Evolutionary conservation across 2,329 filamentous ascomycete genomes (phyloP), one percentile per base, ranked within the genome.

Genomic region (Xylaria sp.): DNA sequence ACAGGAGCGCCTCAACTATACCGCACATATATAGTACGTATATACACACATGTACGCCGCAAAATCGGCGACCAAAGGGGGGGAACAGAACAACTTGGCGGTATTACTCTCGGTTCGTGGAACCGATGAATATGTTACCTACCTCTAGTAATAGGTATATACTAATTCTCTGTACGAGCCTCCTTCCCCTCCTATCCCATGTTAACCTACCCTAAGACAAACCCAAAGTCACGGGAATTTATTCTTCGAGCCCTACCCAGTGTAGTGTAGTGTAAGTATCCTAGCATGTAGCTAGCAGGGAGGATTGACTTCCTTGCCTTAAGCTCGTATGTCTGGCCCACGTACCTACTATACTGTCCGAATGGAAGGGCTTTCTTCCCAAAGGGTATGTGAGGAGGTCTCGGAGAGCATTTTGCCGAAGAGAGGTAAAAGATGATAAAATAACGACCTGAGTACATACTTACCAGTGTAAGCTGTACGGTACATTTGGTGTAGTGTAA

Each of bases 341-440:
- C 34, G 8, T 37, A 37, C 34, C 34, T 37, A 37, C 34, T 37
- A 8, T 37, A 37, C 34, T 37, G 34, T 37, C 34, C 34, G 1
- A 37, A 37, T 37, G 10, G 34, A 37, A 37, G 34, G 10, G 10
- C 10, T 8, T 10, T 37, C 34, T 37, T 39, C 62, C 32, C 63
- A 63, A 67, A 48, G 54, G 34, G 59, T 48, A 23, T 23, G 56
- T 48, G 60, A 25, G n/a, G 44, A 59, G 28, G 41, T 58, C 54
- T 62, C 57, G 68, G 54, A 65, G 50, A 63, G 55, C 28, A 37
- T 61, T 55, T 66, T 55, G 59, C 67, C 67, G 58, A 66, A 55
- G 28, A 28, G 28, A 28, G 28, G 5, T 28, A 28, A 28, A 28
- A 25, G 23, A 25, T 2, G 1, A 28, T n/a, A 28, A 28, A 28